These are phyloP conservation scores for Fusarium sp. DNA, from an alignment of 2,329 filamentous ascomycete genomes.

Conservation along the genomic window DNA sequence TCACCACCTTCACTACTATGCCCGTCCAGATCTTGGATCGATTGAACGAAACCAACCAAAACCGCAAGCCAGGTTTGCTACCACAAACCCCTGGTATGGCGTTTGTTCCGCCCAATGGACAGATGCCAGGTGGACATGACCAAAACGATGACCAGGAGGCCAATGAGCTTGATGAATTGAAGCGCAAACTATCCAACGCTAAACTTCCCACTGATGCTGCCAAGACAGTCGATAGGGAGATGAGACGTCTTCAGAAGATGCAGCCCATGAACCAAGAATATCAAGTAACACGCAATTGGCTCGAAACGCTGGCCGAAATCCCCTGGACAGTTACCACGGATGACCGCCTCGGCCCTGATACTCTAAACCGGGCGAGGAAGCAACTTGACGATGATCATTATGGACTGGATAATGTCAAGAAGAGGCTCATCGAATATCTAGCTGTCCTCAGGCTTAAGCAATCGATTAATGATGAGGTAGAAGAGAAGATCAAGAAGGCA, in stretches of 20 bases:
- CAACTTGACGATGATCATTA: constrained; percentile 97
- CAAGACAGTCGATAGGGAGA: constrained; percentile 89
- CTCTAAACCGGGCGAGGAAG: constrained; percentile 79
- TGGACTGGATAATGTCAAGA: constrained; percentile 96
- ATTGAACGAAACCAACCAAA: constrained; percentile 50
- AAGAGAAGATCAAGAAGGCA: constrained; percentile 76
- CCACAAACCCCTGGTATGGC: constrained; percentile 52
- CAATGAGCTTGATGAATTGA: constrained; percentile 90
- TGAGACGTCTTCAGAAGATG: constrained; percentile 92
- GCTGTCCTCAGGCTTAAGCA: constrained; percentile 97
- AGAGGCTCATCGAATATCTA: constrained; percentile 91
- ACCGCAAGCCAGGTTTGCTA: constrained; percentile 43
- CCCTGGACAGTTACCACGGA: constrained; percentile 88
- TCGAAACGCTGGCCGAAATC: constrained; percentile 93
- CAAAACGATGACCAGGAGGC: constrained; percentile 78
- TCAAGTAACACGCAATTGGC: constrained; percentile 89
- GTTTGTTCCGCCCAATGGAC: constrained; percentile 46
- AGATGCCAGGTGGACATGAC: constrained; percentile 55
- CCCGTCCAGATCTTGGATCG: constrained; percentile 68
- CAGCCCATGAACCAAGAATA: constrained; percentile 96
- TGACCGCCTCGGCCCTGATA: constrained; percentile 84
- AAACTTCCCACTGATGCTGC: constrained; percentile 83
- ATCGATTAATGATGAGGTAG: constrained; percentile 82
- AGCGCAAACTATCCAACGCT: constrained; percentile 84
- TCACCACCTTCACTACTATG: constrained; percentile 78